Percentiles rank a stretch among this genome's conserved stretches.
Conservation (phyloP, 257 asterid genomes). For the Rauvolfia tetraphylla region DNA sequence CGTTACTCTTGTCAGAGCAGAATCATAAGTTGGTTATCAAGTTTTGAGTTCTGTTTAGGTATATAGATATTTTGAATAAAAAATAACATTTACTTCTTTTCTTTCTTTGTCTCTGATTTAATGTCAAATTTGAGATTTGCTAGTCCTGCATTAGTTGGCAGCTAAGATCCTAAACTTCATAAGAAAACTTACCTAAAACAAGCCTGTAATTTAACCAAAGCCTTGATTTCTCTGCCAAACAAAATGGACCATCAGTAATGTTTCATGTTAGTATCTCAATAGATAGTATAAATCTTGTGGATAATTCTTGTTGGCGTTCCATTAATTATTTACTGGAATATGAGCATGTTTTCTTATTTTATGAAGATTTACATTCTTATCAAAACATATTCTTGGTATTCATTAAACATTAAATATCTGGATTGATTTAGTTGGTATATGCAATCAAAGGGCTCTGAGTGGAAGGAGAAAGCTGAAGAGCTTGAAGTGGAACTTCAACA, state of each 20-base stretch:
- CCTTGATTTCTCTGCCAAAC: neutral
- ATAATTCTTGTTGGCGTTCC: neutral
- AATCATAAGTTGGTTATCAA: neutral
- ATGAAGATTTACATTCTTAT: neutral
- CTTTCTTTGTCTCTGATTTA: neutral
- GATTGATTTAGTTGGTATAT: conserved; percentile 18
- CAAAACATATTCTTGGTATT: neutral
- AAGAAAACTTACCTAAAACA: neutral
- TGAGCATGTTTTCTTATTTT: neutral
- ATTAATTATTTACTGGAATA: neutral
- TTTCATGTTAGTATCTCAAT: neutral
- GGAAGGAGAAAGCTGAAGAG: conserved; percentile 95
- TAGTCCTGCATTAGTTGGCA: neutral
- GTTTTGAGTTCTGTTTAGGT: neutral
- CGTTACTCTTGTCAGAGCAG: neutral
- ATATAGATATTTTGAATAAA: neutral
- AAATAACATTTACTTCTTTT: neutral
- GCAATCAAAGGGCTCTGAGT: conserved; percentile 72
- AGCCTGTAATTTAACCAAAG: neutral
- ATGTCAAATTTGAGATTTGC: neutral
- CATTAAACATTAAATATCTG: conserved; percentile 10
- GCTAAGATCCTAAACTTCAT: neutral
- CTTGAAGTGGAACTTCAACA: conserved; percentile 92
- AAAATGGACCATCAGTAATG: neutral
- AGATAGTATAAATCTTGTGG: neutral